Base-by-base conservation (phyloP, 73 alveolate genomes). In the Tetrahymena malaccensis region DNA sequence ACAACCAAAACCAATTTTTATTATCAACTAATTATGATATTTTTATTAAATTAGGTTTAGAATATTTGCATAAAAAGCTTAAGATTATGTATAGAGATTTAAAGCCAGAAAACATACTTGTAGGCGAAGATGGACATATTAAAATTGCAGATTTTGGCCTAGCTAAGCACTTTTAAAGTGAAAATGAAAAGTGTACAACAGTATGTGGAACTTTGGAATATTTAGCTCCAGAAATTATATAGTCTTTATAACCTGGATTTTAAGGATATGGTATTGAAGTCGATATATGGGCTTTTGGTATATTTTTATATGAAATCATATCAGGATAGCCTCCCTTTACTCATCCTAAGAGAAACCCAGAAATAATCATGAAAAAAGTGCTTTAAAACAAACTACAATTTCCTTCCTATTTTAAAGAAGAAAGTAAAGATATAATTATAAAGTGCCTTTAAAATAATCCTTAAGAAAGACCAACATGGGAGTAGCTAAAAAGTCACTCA, bases 91-190 rank as follows among this genome's bases (percentile, higher is more conserved):
- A 95, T 37, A 85, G 95, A 89, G 99, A 96, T 97, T 95, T 97
- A 55, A 97, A 97, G 85, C 98, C 98, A 25, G 99, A 96, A 94
- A 96, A 97, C 94, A 96, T 97, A 57, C 94, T 97, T 94, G 97
- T 97, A 12, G 35, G 98, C 56, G 97, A 97, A 93, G 94, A 97
- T 85, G 98, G 98, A 2, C 98, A 97, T 85, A 94, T 97, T 43
- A 96, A 96, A 95, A 95, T 97, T 93, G 96, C 98, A 15, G 98
- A 97, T 97, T 96, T 96, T 96, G 99, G 99, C 35, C 95, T 96
- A 50, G 95, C 98, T 58, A 96, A 97, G 93, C 95, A 96, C 27
- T 95, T 70, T n/a, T 31, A 22, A 7, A 31, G 37, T 70, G 89
- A 70, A 89, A 93, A 95, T 50, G 37, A 50, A 89, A 89, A 43